A percentile compares a stretch with the other conserved stretches of the same genome.
Evolutionary conservation across 352 stramenopile species (phyloP).

Genomic region (Hyaloperonospora brassicae): DNA sequence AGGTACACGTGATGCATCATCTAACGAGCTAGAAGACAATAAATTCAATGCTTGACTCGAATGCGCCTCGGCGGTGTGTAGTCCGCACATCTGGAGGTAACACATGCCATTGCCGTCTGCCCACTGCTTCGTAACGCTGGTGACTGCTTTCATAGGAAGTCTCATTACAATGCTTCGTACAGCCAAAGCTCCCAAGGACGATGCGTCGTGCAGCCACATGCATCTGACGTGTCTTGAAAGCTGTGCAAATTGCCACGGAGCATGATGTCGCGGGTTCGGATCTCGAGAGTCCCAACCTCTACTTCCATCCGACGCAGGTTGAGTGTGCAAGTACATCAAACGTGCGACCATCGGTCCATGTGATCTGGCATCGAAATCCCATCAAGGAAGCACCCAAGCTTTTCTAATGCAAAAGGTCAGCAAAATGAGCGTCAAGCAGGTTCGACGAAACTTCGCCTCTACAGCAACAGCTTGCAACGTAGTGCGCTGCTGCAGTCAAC

Average conservation of each 20-base stretch:
- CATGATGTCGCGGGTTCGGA: slow-evolving; percentile 83
- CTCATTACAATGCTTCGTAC: no score
- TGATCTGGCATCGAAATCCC: slow-evolving; percentile 76
- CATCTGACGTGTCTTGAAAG: slow-evolving; percentile 35
- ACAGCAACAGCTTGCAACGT: slow-evolving; percentile 55
- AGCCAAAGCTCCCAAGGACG: no score
- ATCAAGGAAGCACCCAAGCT: slow-evolving; percentile 58
- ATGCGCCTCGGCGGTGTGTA: no score
- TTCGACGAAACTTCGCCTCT: slow-evolving; percentile 51
- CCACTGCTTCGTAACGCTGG: no score
- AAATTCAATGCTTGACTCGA: no score
- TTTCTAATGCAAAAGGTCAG: slow-evolving; percentile 49
- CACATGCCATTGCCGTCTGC: no score
- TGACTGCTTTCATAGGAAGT: not conserved
- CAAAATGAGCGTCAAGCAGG: slow-evolving; percentile 54
- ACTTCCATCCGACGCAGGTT: slow-evolving; percentile 80
- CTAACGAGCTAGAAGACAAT: no score
- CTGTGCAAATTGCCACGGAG: slow-evolving; percentile 36
- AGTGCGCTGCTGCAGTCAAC: slow-evolving; percentile 57
- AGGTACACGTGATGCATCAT: no score
- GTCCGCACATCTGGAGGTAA: no score
- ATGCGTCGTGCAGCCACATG: not conserved
- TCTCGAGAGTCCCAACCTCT: slow-evolving; percentile 84
- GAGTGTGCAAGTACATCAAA: slow-evolving; percentile 67
- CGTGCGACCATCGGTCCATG: slow-evolving; percentile 67